Evolutionary conservation across 1,284 basidiomycete species (phyloP), one percentile per base, ranked within the genome.

Genomic region (Polyporus tsugae): DNA sequence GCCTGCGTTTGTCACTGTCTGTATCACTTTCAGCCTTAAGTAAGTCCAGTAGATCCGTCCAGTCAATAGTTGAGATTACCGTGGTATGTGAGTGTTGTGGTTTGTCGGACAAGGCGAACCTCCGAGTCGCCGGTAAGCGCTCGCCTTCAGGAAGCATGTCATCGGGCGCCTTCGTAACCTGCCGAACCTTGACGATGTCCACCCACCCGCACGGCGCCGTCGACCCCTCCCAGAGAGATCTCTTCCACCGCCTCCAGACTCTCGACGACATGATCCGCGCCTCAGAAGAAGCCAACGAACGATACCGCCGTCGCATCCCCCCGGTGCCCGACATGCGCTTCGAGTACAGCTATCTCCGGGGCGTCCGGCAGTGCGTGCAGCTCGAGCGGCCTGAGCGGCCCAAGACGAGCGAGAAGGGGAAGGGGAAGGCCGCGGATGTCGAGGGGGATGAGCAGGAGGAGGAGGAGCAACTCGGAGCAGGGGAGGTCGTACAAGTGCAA

Each of bases 331-430:
- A 93, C 76, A 80, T 93, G 57, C 90, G 91, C 22, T 92, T 91
- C 80, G 92, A 93, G 75, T 84, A 87, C 65, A 88, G 86, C 65
- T 93, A 90, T 76, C 72, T 92, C 67, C 84, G 84, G 69, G 89
- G 88, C 72, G 83, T 92, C 70, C 82, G 81, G 42, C 82, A 82
- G n/a, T 88, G 85, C 72, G 79, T 91, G 60, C 82, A 83, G 59
- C 75, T 88, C 62, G 79, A 78, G 65, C 77, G 74, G 4, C 73
- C 72, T 39, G 64, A 74, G 6, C 41, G 19, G 9, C 38, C 17
- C 22, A 25, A 6, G 22, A 69, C 58, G 38, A 79, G 80, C 62
- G 81, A 81, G 69, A 81, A 78, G 71, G 73, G 78, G 15, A 74
- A 75, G 65, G 74, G 62, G 49, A 75, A 70, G 53, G 75, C 69